phyloP scores from a whole-genome alignment of 176 grass and related monocot species.

The Metroxylon sagu region DNA sequence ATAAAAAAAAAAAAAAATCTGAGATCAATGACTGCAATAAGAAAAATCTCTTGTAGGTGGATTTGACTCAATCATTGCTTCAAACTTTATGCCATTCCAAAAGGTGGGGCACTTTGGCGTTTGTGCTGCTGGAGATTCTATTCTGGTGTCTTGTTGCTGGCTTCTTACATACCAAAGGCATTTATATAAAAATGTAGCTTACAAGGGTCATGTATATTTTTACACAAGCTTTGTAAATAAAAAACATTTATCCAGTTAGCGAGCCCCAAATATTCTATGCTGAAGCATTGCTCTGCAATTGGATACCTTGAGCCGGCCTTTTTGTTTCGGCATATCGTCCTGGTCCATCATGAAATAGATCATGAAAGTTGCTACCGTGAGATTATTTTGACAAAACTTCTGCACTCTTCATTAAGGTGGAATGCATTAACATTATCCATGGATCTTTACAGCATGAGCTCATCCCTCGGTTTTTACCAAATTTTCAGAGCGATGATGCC shows the following conservation, averaged over 20 bases:
- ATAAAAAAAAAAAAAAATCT: not conserved
- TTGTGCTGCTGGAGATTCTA: constrained; percentile 69
- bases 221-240: not conserved
- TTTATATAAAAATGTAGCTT: constrained; percentile 63
- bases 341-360: too few relatives aligned
- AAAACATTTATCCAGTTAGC: not conserved
- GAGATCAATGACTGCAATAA: not conserved
- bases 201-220: not conserved
- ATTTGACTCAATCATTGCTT: constrained; percentile 48
- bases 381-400: too few relatives aligned
- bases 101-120: constrained; percentile 68
- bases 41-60: constrained; percentile 40
- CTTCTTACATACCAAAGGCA: constrained; percentile 67
- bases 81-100: constrained; percentile 52
- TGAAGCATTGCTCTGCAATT: too few relatives aligned
- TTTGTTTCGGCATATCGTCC: too few relatives aligned
- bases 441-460: too few relatives aligned
- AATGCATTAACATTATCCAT: too few relatives aligned
- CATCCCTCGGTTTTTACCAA: too few relatives aligned
- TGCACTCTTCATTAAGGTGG: too few relatives aligned
- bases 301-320: too few relatives aligned
- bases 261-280: too few relatives aligned
- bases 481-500: too few relatives aligned
- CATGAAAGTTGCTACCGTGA: too few relatives aligned
- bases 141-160: constrained; percentile 76